Conservation (phyloP, 2,329 filamentous ascomycete species). For the Paecilomyces variotii region DNA sequence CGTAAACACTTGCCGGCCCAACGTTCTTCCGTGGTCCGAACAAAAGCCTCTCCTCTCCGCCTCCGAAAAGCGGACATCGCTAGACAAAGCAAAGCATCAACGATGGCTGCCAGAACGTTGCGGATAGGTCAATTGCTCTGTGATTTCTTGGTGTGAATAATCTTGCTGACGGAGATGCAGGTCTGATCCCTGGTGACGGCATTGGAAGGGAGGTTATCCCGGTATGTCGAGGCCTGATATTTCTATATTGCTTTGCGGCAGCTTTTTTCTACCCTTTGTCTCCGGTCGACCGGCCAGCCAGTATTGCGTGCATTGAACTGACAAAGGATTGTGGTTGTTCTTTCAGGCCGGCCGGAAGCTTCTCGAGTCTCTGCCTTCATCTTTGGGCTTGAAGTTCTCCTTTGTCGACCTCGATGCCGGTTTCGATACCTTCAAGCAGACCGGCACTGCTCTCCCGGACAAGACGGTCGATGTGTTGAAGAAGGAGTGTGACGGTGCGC, state of each 20-base stretch:
- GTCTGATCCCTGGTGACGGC: constrained; percentile 94
- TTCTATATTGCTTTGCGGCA: not conserved
- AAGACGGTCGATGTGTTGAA: constrained; percentile 83
- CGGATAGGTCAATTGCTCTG: constrained; percentile 52
- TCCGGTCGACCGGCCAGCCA: not conserved
- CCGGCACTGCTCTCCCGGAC: constrained; percentile 79
- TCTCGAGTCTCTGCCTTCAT: constrained; percentile 86
- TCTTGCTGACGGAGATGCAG: constrained; percentile 37
- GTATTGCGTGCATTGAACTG: not conserved
- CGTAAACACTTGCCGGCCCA: not conserved
- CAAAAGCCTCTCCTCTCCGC: constrained; percentile 9
- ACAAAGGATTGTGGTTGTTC: constrained; percentile 5
- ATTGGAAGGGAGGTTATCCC: constrained; percentile 99
- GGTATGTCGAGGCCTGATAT: constrained; percentile 31
- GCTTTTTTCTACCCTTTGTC: not conserved
- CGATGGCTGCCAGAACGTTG: constrained; percentile 55
- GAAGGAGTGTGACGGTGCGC: constrained; percentile 86
- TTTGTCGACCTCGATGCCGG: constrained; percentile 91
- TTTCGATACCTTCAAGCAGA: constrained; percentile 87
- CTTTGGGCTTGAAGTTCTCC: constrained; percentile 85
- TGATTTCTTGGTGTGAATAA: not conserved
- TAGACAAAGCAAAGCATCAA: constrained; percentile 1
- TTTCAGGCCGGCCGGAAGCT: constrained; percentile 67
- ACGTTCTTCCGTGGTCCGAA: constrained; percentile 4
- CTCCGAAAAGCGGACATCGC: constrained; percentile 15